Evolutionary conservation across 1,139 yeast species (phyloP).

Genomic region (Saccharomyces hybrid): DNA sequence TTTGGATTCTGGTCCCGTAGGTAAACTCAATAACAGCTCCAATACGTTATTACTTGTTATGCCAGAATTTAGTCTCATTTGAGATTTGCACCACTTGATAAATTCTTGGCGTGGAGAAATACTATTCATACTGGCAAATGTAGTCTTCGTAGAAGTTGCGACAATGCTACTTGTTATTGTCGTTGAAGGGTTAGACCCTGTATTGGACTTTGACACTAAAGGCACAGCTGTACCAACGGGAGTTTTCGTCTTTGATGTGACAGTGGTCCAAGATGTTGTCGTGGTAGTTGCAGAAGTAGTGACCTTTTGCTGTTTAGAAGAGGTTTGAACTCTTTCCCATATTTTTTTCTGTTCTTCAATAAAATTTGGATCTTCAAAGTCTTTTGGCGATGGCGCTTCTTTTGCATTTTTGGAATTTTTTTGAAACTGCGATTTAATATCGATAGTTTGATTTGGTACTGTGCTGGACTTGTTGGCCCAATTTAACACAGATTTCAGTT

Average conservation of each 20-base stretch:
- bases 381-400: constrained; percentile 6
- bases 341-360: constrained; percentile 6
- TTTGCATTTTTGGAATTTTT: constrained; percentile 8
- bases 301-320: constrained; percentile 14
- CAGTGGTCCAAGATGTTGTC: constrained; percentile 6
- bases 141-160: constrained; percentile 18
- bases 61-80: constrained; percentile 65
- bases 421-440: constrained; percentile 17
- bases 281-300: background rate
- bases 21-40: constrained; percentile 72
- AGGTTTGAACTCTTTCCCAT: constrained; percentile 5
- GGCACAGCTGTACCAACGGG: constrained; percentile 36
- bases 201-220: constrained; percentile 24
- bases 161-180: constrained; percentile 20
- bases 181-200: constrained; percentile 30
- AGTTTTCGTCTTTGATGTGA: background rate
- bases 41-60: constrained; percentile 71
- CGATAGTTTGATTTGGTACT: constrained; percentile 10
- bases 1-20: constrained; percentile 61
- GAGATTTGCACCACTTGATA: constrained; percentile 73
- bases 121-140: constrained; percentile 30
- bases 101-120: constrained; percentile 53
- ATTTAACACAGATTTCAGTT: constrained; percentile 21
- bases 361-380: constrained; percentile 13
- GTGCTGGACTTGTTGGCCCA: constrained; percentile 26